These are phyloP conservation scores for Lecanicillium sp. DNA, from an alignment of 2,329 filamentous ascomycete genomes.

Conservation along the genomic window DNA sequence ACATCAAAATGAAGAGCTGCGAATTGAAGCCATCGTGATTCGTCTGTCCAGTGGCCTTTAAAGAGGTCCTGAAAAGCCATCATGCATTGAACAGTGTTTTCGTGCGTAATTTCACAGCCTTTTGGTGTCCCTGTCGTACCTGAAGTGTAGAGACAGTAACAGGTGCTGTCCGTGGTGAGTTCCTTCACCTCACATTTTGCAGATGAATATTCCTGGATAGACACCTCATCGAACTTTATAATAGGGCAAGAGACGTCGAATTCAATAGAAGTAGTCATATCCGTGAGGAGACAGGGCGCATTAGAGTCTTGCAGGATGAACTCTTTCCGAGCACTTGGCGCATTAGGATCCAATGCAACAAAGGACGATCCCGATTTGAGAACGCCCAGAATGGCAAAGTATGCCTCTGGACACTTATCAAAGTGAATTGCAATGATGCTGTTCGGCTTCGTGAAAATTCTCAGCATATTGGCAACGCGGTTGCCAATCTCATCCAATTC, in stretches of 20 bases:
- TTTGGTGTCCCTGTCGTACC: slow-evolving; percentile 84
- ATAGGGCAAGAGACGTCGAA: slow-evolving; percentile 25
- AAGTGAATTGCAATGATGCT: slow-evolving; percentile 69
- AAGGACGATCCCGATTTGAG: slow-evolving; percentile 78
- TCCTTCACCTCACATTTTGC: slow-evolving; percentile 6
- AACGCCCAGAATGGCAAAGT: slow-evolving; percentile 73
- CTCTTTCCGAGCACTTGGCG: slow-evolving; percentile 63
- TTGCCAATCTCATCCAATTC: slow-evolving; percentile 67
- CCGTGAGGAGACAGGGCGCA: slow-evolving; percentile 55
- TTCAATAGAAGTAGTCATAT: slow-evolving; percentile 21
- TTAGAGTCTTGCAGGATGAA: slow-evolving; percentile 73
- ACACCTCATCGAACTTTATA: slow-evolving; percentile 22
- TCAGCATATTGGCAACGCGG: slow-evolving; percentile 59
- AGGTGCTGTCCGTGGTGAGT: slow-evolving; percentile 46
- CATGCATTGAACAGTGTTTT: slow-evolving; percentile 85
- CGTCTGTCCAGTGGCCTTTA: slow-evolving; percentile 59
- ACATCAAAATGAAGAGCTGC: slow-evolving; percentile 94
- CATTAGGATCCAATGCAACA: slow-evolving; percentile 68
- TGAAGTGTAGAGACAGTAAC: slow-evolving; percentile 82
- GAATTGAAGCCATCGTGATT: slow-evolving; percentile 84
- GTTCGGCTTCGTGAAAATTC: slow-evolving; percentile 42
- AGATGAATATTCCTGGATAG: slow-evolving; percentile 18
- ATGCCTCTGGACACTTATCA: slow-evolving; percentile 77
- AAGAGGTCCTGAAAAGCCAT: slow-evolving; percentile 79
- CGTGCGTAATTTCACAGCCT: slow-evolving; percentile 80